A percentile compares a stretch with the other conserved stretches of the same genome.
Evolutionary conservation across 1,284 basidiomycete species (phyloP).

Genomic region (Tilletiaria anomala): DNA sequence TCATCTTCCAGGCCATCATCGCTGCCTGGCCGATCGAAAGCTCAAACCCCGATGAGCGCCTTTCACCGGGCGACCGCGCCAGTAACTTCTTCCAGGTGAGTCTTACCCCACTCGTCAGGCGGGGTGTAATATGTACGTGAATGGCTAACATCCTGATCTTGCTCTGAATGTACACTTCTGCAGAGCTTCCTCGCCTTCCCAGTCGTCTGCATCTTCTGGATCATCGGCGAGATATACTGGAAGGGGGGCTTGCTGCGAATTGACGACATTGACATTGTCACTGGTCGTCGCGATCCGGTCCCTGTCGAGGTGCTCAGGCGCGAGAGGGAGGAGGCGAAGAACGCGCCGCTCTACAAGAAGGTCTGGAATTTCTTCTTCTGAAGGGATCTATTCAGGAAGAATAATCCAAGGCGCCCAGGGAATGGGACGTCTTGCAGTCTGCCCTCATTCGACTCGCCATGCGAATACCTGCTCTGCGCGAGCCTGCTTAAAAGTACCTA

Average conservation of each 20-base stretch:
- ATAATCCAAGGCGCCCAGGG: too few species aligned
- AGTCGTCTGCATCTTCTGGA: background rate
- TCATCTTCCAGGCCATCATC: slow-evolving; percentile 31
- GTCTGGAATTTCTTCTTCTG: slow-evolving; percentile 25
- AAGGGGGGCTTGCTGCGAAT: slow-evolving; percentile 9
- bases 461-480: too few species aligned
- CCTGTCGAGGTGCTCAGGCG: slow-evolving; percentile 25
- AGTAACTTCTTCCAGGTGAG: slow-evolving; percentile 44
- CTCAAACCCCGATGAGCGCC: slow-evolving; percentile 21
- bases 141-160: too few species aligned
- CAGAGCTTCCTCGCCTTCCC: slow-evolving; percentile 8
- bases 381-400: too few species aligned
- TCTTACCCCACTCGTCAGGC: too few species aligned
- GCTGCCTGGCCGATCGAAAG: slow-evolving; percentile 30
- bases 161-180: too few species aligned
- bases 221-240: background rate
- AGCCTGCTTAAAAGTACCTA: too few species aligned
- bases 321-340: slow-evolving; percentile 27
- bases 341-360: slow-evolving; percentile 16
- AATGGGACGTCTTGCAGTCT: too few species aligned
- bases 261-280: slow-evolving; percentile 31
- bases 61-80: slow-evolving; percentile 30
- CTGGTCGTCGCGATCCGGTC: slow-evolving; percentile 25
- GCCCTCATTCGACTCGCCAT: too few species aligned
- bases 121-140: too few species aligned